phyloP scores from a whole-genome alignment of 2,329 filamentous ascomycete genomes.

The Nemania sp. region DNA sequence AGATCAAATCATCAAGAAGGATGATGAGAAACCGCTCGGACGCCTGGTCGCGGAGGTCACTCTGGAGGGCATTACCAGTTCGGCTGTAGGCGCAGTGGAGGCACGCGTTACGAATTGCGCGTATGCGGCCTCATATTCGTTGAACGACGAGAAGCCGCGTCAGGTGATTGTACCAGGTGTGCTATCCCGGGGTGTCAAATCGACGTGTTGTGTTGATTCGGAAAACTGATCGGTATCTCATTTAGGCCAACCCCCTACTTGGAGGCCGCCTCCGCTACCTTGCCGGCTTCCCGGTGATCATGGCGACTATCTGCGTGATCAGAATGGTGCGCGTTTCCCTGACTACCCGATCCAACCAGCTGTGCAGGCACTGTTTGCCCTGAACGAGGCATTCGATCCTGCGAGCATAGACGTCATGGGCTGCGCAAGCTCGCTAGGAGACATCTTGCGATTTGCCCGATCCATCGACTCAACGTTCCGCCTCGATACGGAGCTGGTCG shows the following conservation, averaged over 20 bases:
- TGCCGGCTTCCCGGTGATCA: conserved; percentile 25
- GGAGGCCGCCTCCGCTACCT: conserved; percentile 32
- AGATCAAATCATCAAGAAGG: background rate
- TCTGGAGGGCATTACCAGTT: conserved; percentile 8
- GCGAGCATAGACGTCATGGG: conserved; percentile 33
- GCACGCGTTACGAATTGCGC: conserved; percentile 31
- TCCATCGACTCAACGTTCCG: conserved; percentile 32
- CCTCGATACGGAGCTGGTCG: conserved; percentile 34
- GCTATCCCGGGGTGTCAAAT: background rate
- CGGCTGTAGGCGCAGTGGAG: conserved; percentile 6
- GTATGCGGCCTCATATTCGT: conserved; percentile 35
- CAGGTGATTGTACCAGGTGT: conserved; percentile 35
- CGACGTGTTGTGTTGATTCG: background rate
- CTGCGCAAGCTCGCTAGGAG: conserved; percentile 35
- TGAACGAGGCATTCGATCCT: conserved; percentile 29
- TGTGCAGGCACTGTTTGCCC: conserved; percentile 32
- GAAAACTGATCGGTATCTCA: conserved; percentile 16
- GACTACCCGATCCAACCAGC: conserved; percentile 31
- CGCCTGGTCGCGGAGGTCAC: conserved; percentile 29
- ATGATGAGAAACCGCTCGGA: conserved; percentile 13
- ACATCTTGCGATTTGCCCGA: conserved; percentile 32
- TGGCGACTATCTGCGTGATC: conserved; percentile 33
- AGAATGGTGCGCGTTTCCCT: conserved; percentile 35
- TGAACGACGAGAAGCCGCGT: conserved; percentile 24
- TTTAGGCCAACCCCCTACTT: conserved; percentile 32